Percentiles rank a stretch among this genome's conserved stretches.
Evolutionary conservation across 1,284 basidiomycete species (phyloP).

Genomic region (Crepidotus sp.): DNA sequence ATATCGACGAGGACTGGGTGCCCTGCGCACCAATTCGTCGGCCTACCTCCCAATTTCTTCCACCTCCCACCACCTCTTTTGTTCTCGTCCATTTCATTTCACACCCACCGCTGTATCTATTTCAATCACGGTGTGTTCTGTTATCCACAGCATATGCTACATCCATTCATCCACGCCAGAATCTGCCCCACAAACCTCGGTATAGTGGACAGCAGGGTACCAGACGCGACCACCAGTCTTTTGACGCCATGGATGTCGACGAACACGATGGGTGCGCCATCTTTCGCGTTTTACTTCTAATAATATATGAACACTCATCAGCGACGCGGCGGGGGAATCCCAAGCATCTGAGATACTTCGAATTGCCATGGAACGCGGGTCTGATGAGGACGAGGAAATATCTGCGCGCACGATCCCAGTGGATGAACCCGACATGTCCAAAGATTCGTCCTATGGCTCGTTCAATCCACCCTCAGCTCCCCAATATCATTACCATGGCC

Average conservation of each 20-base stretch:
- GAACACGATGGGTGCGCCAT: constrained; percentile 17
- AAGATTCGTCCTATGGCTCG: constrained; percentile 27
- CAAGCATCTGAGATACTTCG: constrained; percentile 36
- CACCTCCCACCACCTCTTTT: not conserved
- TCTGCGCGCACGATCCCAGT: constrained; percentile 19
- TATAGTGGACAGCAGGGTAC: not conserved
- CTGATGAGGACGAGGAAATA: constrained; percentile 18
- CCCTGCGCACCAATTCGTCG: not conserved
- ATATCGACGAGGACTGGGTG: not conserved
- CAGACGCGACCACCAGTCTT: constrained; percentile 3
- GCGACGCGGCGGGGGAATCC: constrained; percentile 25
- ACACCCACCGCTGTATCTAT: not conserved
- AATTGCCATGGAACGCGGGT: constrained; percentile 24
- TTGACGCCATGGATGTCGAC: constrained; percentile 13
- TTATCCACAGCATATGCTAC: not conserved
- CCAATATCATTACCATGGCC: constrained; percentile 46
- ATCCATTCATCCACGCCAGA: not conserved
- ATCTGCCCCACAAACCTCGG: not conserved
- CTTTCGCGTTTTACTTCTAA: not conserved
- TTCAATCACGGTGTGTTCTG: not conserved
- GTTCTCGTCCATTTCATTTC: not conserved
- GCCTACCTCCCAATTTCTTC: too few species aligned
- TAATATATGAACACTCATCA: constrained; percentile 22
- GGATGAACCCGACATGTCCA: constrained; percentile 21
- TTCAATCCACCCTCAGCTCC: constrained; percentile 26